A percentile compares a stretch with the other conserved stretches of the same genome.
These are phyloP conservation scores for Lactifluus piperatus DNA, from an alignment of 768 basidiomycete species.

Conservation along the genomic window DNA sequence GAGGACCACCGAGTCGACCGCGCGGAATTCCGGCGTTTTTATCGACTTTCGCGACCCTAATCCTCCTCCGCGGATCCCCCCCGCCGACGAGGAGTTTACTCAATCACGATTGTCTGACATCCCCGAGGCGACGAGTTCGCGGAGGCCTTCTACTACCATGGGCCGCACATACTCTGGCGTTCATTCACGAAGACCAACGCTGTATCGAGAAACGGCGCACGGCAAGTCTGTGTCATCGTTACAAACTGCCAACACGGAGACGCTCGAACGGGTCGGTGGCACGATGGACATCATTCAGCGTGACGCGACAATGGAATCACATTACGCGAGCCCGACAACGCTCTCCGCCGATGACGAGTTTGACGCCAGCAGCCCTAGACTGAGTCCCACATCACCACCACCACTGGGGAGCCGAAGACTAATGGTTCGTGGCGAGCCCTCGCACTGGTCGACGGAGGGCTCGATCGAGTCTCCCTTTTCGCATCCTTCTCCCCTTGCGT, in stretches of 20 bases:
- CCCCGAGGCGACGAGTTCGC: constrained; percentile 4
- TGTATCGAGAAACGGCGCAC: constrained; percentile 25
- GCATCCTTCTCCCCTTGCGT: not conserved
- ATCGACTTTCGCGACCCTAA: constrained; percentile 72
- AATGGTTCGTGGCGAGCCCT: constrained; percentile 4
- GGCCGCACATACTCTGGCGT: constrained; percentile 3
- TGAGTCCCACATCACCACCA: not conserved
- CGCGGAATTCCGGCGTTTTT: constrained; percentile 20
- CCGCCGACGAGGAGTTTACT: constrained; percentile 46
- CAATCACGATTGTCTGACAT: constrained; percentile 25
- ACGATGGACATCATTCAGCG: constrained; percentile 64
- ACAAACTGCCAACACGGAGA: constrained; percentile 63
- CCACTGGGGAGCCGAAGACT: not conserved
- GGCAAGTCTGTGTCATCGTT: constrained; percentile 35
- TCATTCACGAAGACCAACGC: constrained; percentile 11
- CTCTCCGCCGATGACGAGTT: constrained; percentile 5
- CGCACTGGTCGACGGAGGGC: constrained; percentile 3
- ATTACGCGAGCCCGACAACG: not conserved
- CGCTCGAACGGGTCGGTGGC: constrained; percentile 55
- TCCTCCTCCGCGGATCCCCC: constrained; percentile 59
- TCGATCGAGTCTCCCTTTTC: not conserved
- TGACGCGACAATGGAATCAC: constrained; percentile 19
- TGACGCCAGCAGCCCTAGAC: not conserved
- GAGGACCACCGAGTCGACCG: constrained; percentile 32
- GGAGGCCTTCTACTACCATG: not conserved